Percentiles rank a stretch among this genome's conserved stretches.
These are phyloP conservation scores for Erigeron philadelphicus DNA, from an alignment of 140 eudicot genomes.

Conservation along the genomic window DNA sequence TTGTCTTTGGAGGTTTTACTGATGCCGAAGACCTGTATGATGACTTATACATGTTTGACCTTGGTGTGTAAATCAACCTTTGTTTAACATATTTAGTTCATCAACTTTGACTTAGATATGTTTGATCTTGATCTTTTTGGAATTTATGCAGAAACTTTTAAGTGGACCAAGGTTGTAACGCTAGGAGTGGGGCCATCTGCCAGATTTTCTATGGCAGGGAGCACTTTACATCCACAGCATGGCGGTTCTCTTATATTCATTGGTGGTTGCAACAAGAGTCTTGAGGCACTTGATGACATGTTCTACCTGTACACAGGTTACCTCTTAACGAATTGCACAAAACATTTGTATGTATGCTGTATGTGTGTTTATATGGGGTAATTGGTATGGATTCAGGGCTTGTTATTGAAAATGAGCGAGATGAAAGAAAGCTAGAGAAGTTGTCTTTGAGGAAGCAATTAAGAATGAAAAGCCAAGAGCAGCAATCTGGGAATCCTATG, in stretches of 20 bases:
- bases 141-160: slow-evolving; percentile 52
- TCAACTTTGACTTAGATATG: neutral
- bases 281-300: slow-evolving; percentile 92
- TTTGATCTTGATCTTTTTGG: slow-evolving; percentile 4
- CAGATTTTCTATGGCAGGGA: slow-evolving; percentile 96
- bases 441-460: slow-evolving; percentile 82
- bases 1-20: slow-evolving; percentile 97
- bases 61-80: slow-evolving; percentile 52
- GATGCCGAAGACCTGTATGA: slow-evolving; percentile 79
- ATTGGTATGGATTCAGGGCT: slow-evolving; percentile 49
- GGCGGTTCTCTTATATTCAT: slow-evolving; percentile 71
- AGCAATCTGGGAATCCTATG: slow-evolving; percentile 34
- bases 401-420: slow-evolving; percentile 53
- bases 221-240: slow-evolving; percentile 69
- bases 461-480: slow-evolving; percentile 77
- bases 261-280: slow-evolving; percentile 93
- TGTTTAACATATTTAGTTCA: neutral
- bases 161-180: slow-evolving; percentile 66
- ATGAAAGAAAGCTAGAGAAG: slow-evolving; percentile 76
- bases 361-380: slow-evolving; percentile 2
- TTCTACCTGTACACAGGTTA: slow-evolving; percentile 83
- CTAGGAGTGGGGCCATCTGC: slow-evolving; percentile 93
- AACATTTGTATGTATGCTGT: neutral
- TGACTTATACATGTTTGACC: slow-evolving; percentile 79
- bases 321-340: neutral